Evolutionary conservation across 169 alveolate species (phyloP), one percentile per base, ranked within the genome.

Genomic region (Cryptosporidium viatorum): DNA sequence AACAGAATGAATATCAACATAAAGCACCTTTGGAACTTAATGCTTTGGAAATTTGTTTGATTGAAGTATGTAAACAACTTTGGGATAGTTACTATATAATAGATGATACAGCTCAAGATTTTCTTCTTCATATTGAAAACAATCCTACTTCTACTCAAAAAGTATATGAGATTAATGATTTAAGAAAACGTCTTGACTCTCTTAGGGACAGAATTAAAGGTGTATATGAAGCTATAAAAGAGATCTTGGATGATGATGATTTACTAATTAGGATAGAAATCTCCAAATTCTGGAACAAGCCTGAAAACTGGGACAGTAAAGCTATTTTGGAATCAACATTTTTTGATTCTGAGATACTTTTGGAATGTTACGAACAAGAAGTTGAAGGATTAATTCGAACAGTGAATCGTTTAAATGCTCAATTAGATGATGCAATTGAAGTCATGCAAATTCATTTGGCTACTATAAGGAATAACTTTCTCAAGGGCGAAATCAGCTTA

Each of bases 351-450:
- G 96, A 94, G 84, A 93, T 94, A 85, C 67, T 94, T 29, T 55
- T 94, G 16, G 96, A 94, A 69, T 91, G 94, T 73, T 94, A 94
- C 60, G 93, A 93, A 51, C 96, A 94, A 68, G 96, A 94, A 85
- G 92, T 94, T 35, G 95, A 94, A 55, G 95, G 93, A n/a, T 71
- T 94, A 52, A 65, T 91, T 37, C 89, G 91, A 59, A 91, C 92
- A 21, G 93, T 92, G 48, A 85, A 71, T 45, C 84, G 95, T 51
- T 85, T 93, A 16, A 91, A 93, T 74, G 94, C 93, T 26, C 94
- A 94, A 48, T 86, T 94, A 51, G 96, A 94, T 84, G 95, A 92
- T 84, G 95, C 94, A 7, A 87, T 94, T 74, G 95, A 94, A 75
- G 86, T 94, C 75, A 94, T 94, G 92, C 94, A 94, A 80, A 59